Base-by-base conservation (phyloP, 176 grass and related monocot species). In the Bothriochloa decipiens region DNA sequence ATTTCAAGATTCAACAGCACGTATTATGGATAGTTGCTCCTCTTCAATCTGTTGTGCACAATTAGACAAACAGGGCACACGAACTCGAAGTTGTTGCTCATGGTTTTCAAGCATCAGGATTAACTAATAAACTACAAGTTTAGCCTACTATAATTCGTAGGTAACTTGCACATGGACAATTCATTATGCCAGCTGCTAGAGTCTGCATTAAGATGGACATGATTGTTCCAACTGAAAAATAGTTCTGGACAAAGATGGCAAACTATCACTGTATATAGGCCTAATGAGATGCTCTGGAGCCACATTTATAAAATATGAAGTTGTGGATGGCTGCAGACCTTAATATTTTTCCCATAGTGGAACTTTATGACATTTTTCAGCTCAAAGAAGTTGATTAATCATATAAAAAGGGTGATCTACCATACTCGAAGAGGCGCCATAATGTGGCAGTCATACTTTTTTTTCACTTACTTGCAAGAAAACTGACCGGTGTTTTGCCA, bases 401-500 rank as follows among this genome's bases (percentile, higher is more conserved):
- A 36, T 82, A 79, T 67, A 72, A 79, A 36, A 53, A 1, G 53
- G 47, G 47, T 17, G 47, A 50, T 50, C 40, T 78, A 65, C 10
- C 60, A 73, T 47, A 79, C 66, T 81, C 26, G 12, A 20, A 68
- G 26, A 10, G 35, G 41, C 43, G 60, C 57, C 7, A 77, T 27
- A 57, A 79, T 57, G 77, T 20, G 16, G 40, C 11, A 42, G 3
- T 12, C 14, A 52, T 33, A 60, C 14, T 28, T 68, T 49, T 49
- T 65, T 33, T 4, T 3, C 63, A 90, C 93, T 90, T 93, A 98
- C 96, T 90, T 98, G 89, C 76, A 98, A 92, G 81, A 98, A 98
- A 22, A 92, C 80, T n/a, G 93, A 88, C 7, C 96, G 93, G 76
- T 95, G 91, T 82, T 98, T 98, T 46, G 89, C 93, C 87, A 95